Percentiles rank a stretch among this genome's conserved stretches.
Conservation (phyloP, 352 stramenopile genomes). For the Peronosclerospora sorghi region DNA sequence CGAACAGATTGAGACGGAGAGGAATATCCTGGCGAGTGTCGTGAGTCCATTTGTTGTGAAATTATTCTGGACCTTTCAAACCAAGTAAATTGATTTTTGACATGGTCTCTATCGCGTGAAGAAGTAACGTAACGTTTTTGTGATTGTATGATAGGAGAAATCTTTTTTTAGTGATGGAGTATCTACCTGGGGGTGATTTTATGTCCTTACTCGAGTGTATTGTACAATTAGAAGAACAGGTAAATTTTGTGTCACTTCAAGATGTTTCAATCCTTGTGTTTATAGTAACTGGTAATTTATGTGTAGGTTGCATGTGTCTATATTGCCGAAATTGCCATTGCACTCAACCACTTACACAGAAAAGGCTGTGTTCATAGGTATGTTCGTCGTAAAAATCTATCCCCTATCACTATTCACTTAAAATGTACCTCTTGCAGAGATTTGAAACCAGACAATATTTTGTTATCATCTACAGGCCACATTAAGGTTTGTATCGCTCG, state of each 20-base stretch:
- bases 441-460: constrained; percentile 86
- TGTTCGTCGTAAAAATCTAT: background rate
- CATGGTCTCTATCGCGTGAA: background rate
- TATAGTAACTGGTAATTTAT: no score
- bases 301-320: constrained; percentile 74
- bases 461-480: constrained; percentile 79
- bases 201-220: constrained; percentile 85
- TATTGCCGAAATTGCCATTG: constrained; percentile 80
- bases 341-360: constrained; percentile 76
- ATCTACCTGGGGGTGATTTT: constrained; percentile 83
- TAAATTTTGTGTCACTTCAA: constrained; percentile 16
- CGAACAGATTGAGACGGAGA: constrained; percentile 79
- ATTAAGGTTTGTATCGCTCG: constrained; percentile 50
- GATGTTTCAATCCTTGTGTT: no score
- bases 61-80: constrained; percentile 87
- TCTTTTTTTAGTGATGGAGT: constrained; percentile 88
- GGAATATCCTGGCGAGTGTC: constrained; percentile 79
- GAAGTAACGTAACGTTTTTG: background rate
- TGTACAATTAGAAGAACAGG: constrained; percentile 79
- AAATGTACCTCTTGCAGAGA: constrained; percentile 31
- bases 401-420: background rate
- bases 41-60: constrained; percentile 87
- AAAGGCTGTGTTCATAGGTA: constrained; percentile 81
- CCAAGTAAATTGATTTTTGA: constrained; percentile 39
- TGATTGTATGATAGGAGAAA: constrained; percentile 32